Conservation (phyloP, 352 stramenopile species). For the Phytophthora quininea region DNA sequence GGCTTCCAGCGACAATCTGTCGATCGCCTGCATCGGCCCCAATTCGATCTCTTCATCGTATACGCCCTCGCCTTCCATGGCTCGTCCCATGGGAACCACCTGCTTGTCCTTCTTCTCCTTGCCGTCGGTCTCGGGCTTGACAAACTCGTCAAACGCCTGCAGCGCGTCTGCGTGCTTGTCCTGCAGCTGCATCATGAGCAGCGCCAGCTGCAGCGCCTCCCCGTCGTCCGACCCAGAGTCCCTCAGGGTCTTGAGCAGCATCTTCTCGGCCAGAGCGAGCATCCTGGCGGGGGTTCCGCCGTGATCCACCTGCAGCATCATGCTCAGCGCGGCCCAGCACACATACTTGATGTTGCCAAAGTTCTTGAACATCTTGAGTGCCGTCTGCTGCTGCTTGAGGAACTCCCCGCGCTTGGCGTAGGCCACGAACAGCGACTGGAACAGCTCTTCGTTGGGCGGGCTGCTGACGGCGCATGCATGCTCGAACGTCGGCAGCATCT, state of each 20-base stretch:
- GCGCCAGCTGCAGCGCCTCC: slow-evolving; percentile 70
- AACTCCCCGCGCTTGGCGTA: slow-evolving; percentile 72
- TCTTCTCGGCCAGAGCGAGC: slow-evolving; percentile 76
- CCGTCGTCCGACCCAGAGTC: slow-evolving; percentile 64
- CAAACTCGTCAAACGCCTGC: slow-evolving; percentile 77
- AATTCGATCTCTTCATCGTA: slow-evolving; percentile 87
- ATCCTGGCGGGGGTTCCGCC: slow-evolving; percentile 67
- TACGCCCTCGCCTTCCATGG: slow-evolving; percentile 69
- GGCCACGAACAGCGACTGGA: slow-evolving; percentile 69
- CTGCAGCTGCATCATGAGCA: slow-evolving; percentile 80
- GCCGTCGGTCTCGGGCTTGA: slow-evolving; percentile 19
- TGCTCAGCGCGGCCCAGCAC: slow-evolving; percentile 82
- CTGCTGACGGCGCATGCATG: slow-evolving; percentile 55
- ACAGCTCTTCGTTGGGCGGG: slow-evolving; percentile 74
- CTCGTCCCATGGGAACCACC: slow-evolving; percentile 43
- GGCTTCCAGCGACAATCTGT: slow-evolving; percentile 72
- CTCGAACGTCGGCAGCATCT: slow-evolving; percentile 85
- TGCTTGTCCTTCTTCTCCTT: slow-evolving; percentile 31
- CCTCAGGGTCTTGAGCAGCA: slow-evolving; percentile 81
- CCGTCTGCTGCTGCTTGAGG: slow-evolving; percentile 88
- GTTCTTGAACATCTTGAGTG: slow-evolving; percentile 86
- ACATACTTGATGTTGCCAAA: slow-evolving; percentile 81
- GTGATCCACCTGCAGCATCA: slow-evolving; percentile 86
- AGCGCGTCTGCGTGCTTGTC: slow-evolving; percentile 70
- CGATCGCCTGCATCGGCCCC: slow-evolving; percentile 82